These are phyloP conservation scores for Alternaria sp. DNA, from an alignment of 2,329 filamentous ascomycete species.

Conservation along the genomic window DNA sequence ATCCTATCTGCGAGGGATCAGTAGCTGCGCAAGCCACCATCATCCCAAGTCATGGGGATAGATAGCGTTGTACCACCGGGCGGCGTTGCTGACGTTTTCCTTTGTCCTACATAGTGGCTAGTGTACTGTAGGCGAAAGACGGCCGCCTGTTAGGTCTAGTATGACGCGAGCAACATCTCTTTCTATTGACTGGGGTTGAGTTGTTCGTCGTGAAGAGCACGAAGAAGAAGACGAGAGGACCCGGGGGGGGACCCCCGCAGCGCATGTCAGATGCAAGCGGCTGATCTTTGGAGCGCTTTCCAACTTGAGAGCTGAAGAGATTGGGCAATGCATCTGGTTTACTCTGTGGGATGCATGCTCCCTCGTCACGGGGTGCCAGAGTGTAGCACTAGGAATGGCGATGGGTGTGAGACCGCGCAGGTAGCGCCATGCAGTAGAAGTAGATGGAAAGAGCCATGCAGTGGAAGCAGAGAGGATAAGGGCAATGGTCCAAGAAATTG, in stretches of 20 bases:
- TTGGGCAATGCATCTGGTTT: conserved; percentile 1
- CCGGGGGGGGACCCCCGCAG: not conserved
- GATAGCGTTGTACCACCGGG: conserved; percentile 10
- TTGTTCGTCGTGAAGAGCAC: not conserved
- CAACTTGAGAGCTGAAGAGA: conserved; percentile 5
- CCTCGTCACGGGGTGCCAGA: not conserved
- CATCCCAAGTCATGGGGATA: conserved; percentile 3
- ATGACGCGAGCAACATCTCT: conserved; percentile 2
- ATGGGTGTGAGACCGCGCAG: conserved; percentile 1
- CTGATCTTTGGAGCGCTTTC: not conserved
- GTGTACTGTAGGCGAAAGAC: conserved; percentile 15
- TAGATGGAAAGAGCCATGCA: not conserved
- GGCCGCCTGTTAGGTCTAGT: conserved; percentile 9
- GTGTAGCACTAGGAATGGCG: not conserved
- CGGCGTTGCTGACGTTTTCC: conserved; percentile 17
- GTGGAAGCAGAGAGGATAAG: not conserved
- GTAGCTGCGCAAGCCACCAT: conserved; percentile 8
- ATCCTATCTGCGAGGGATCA: not conserved
- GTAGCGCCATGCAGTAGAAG: conserved; percentile 4
- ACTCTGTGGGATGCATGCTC: conserved; percentile 4
- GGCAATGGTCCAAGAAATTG: not conserved
- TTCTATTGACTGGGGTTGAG: conserved; percentile 6
- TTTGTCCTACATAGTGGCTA: conserved; percentile 25
- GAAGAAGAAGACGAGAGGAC: not conserved
- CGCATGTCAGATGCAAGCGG: conserved; percentile 8